Evolutionary conservation across 2,329 filamentous ascomycete genomes (phyloP).

Genomic region (Pseudogymnoascus sp.): DNA sequence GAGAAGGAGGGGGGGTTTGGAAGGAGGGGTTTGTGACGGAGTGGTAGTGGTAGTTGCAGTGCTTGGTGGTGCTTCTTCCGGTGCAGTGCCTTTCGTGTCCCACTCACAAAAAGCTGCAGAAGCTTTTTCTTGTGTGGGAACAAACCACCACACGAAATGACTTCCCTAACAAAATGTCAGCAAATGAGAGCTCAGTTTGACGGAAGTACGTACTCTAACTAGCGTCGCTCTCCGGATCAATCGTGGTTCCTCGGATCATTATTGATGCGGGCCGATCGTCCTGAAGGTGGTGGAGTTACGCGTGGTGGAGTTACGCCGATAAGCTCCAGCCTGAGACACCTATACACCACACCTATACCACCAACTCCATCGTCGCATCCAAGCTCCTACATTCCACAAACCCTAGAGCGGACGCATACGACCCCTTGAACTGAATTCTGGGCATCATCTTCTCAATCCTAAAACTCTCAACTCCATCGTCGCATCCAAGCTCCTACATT

Average conservation of each 20-base stretch:
- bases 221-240: background rate
- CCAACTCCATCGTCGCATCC: background rate
- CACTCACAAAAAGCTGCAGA: conserved; percentile 12
- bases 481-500: background rate
- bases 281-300: no score
- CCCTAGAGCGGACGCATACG: background rate
- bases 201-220: background rate
- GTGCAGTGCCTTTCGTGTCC: background rate
- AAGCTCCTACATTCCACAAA: background rate
- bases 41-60: conserved; percentile 12
- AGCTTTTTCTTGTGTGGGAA: conserved; percentile 7
- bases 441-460: background rate
- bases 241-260: background rate
- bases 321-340: background rate
- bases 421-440: background rate
- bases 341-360: background rate
- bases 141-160: background rate
- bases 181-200: background rate
- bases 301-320: background rate
- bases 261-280: background rate
- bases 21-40: conserved; percentile 21
- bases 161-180: background rate
- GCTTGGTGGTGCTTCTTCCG: background rate
- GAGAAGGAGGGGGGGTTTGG: conserved; percentile 17
- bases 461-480: background rate